Percentiles rank a stretch among this genome's conserved stretches.
Conservation (phyloP, 2,329 filamentous ascomycete genomes). For the Emmonsiellopsis sp. region DNA sequence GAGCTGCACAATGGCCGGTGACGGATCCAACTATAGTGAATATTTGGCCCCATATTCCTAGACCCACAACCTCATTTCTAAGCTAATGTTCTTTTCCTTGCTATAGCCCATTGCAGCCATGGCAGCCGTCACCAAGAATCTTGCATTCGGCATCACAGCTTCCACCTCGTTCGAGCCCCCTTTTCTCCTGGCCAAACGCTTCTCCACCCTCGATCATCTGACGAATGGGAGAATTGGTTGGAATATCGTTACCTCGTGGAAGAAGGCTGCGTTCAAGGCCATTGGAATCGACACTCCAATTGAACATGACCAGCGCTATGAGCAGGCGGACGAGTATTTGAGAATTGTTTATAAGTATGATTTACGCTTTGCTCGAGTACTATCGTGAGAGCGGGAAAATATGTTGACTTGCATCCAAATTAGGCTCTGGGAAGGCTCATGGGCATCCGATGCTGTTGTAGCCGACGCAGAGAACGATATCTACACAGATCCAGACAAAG, state of each 20-base stretch:
- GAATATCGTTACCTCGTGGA: conserved; percentile 59
- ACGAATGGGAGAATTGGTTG: conserved; percentile 53
- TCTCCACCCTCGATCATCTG: conserved; percentile 54
- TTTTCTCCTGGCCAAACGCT: conserved; percentile 52
- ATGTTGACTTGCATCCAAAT: background rate
- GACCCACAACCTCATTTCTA: background rate
- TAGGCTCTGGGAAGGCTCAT: conserved; percentile 47
- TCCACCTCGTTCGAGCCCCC: conserved; percentile 55
- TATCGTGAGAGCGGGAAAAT: background rate
- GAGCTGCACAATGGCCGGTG: conserved; percentile 56
- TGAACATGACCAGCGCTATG: conserved; percentile 53
- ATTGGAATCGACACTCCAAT: conserved; percentile 50
- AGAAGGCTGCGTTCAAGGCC: conserved; percentile 54
- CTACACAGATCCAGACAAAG: conserved; percentile 50
- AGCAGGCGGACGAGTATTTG: conserved; percentile 53
- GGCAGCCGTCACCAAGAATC: conserved; percentile 56
- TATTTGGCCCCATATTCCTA: conserved; percentile 4
- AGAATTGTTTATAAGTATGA: conserved; percentile 50
- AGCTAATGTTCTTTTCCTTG: conserved; percentile 34
- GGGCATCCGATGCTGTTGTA: conserved; percentile 48
- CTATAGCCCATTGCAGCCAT: conserved; percentile 53
- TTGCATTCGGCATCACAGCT: conserved; percentile 54
- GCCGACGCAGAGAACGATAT: conserved; percentile 45
- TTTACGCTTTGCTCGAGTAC: background rate
- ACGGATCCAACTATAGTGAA: conserved; percentile 54